A percentile compares a stretch with the other conserved stretches of the same genome.
Evolutionary conservation across 2,329 filamentous ascomycete genomes (phyloP).

Genomic region (Aspergillus sp.): DNA sequence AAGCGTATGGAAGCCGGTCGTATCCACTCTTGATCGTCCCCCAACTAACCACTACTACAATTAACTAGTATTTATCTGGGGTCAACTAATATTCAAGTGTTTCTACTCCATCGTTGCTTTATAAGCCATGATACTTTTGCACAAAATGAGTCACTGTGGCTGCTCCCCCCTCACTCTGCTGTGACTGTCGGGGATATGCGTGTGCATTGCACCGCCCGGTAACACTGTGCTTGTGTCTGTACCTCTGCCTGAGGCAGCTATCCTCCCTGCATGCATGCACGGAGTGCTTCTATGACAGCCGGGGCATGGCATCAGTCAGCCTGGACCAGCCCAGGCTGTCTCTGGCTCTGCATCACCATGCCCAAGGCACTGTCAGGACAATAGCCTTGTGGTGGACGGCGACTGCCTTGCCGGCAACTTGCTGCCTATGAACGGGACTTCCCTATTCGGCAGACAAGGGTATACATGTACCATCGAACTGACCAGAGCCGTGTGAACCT

Average conservation of each 20-base stretch:
- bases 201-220: neutral
- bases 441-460: neutral
- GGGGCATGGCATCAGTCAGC: neutral
- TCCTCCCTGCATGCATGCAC: neutral
- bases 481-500: neutral
- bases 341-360: neutral
- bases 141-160: neutral
- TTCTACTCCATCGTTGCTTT: neutral
- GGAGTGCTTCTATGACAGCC: neutral
- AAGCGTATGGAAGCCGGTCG: conserved; percentile 44
- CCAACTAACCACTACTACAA: neutral
- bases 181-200: neutral
- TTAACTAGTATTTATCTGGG: neutral
- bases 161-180: neutral
- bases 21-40: conserved; percentile 17
- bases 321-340: neutral
- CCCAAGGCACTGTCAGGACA: neutral
- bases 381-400: neutral
- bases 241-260: neutral
- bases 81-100: neutral
- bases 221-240: neutral
- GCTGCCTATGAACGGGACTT: neutral
- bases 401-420: neutral
- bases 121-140: neutral
- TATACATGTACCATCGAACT: neutral